phyloP scores from a whole-genome alignment of 2,329 filamentous ascomycete genomes.

The Ascochyta clinopodiicola region DNA sequence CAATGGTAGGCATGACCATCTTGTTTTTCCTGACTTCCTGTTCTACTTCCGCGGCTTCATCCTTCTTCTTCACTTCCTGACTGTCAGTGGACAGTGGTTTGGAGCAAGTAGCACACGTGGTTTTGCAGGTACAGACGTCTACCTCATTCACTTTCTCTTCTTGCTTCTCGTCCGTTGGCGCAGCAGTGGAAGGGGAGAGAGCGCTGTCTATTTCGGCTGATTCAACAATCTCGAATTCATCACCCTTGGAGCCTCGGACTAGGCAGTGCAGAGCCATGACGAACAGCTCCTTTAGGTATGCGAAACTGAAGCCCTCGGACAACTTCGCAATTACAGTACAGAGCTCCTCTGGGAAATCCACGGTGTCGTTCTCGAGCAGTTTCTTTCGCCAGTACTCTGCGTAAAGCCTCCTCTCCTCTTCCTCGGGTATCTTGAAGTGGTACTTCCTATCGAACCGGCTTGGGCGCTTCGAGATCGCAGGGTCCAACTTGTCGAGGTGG shows the following conservation, averaged over 20 bases:
- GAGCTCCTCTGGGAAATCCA: conserved; percentile 49
- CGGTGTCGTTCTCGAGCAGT: conserved; percentile 35
- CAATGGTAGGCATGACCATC: conserved; percentile 28
- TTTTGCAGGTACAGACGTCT: conserved; percentile 26
- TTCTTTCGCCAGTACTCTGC: conserved; percentile 52
- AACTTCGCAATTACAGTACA: conserved; percentile 42
- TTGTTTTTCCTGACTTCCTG: conserved; percentile 27
- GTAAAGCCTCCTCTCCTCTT: conserved; percentile 46
- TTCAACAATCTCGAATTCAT: conserved; percentile 35
- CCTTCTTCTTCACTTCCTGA: conserved; percentile 5
- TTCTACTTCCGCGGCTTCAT: conserved; percentile 19
- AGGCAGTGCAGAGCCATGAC: conserved; percentile 48
- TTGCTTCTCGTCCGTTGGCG: not conserved
- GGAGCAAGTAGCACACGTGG: conserved; percentile 28
- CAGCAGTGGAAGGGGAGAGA: not conserved
- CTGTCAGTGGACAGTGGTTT: conserved; percentile 17
- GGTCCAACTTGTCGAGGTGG: conserved; percentile 67
- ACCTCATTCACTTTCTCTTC: conserved; percentile 2
- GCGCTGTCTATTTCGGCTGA: conserved; percentile 31
- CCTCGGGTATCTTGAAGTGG: conserved; percentile 48
- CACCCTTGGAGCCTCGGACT: conserved; percentile 35
- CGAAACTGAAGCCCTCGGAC: conserved; percentile 51
- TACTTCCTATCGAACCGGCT: conserved; percentile 55
- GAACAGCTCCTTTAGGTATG: conserved; percentile 53
- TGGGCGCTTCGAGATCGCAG: conserved; percentile 60